Base-by-base conservation (phyloP, 192 early-diverging fungal genomes). In the Coemansia javaensis region DNA sequence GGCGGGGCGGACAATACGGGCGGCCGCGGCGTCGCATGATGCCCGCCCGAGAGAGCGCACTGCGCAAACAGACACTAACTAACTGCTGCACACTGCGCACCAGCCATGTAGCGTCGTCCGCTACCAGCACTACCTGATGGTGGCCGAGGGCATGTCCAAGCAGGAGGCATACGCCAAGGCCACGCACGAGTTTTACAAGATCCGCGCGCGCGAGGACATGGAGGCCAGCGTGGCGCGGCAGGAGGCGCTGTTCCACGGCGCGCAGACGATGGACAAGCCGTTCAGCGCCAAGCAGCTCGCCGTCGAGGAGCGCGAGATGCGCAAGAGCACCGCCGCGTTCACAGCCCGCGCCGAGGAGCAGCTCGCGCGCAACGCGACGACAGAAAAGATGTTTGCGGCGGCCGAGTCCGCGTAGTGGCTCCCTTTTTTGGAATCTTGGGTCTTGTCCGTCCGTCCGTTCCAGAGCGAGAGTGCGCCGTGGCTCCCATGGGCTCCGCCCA, bases 41-140 rank as follows among this genome's bases (percentile, higher is more conserved):
- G n/a, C n/a, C n/a, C n/a, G n/a, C n/a, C n/a, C n/a, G n/a, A n/a
- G n/a, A n/a, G n/a, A n/a, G n/a, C n/a, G n/a, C n/a, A n/a, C n/a
- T n/a, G n/a, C n/a, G n/a, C n/a, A n/a, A n/a, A n/a, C n/a, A 22
- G 37, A 9, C 25, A 12, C 5, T 23, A 9, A 7, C 39, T 21
- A 16, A 16, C 35, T 45, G 17, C 3, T 32, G 17, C 24, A 18
- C 17, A 24, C 12, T 25, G 17, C 16, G 16, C 11, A 35, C 24
- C 20, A 28, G 25, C 24, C 22, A 32, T 81, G 89, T 96, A 47
- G 72, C 31, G 72, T 75, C 13, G 82, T 96, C 40, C 85, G 87
- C 63, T 79, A 88, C 63, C 88, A 93, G 65, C 38, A 89, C 47
- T 81, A 88, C 68, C 74, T 93, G 34, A 90, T 91, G 81, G 60